phyloP scores from a whole-genome alignment of 495 filamentous ascomycete genomes.

The Friedmanniomyces endolithicus region DNA sequence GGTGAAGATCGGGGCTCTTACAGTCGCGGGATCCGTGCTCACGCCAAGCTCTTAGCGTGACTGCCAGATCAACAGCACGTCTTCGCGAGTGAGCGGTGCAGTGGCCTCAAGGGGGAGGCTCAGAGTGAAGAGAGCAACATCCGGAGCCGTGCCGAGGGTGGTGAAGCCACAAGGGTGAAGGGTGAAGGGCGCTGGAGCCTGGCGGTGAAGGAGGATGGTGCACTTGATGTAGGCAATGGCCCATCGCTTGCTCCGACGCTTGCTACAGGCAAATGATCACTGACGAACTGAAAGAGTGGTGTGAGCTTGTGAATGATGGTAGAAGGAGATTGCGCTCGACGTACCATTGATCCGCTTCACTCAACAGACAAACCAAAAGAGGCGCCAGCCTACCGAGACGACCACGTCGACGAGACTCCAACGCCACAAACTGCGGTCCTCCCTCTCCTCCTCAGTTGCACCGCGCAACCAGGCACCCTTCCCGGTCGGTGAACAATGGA shows the following conservation, averaged over 20 bases:
- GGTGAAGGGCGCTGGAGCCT: neutral
- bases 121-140: no score
- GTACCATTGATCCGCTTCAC: no score
- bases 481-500: constrained; percentile 19
- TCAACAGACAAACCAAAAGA: no score
- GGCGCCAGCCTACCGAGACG: neutral
- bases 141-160: neutral
- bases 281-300: neutral
- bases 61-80: no score
- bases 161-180: neutral
- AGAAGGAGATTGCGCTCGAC: neutral
- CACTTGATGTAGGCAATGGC: no score
- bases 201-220: neutral
- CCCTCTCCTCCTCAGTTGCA: neutral
- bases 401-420: neutral
- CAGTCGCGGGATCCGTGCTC: no score
- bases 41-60: no score
- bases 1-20: no score
- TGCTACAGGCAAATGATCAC: neutral
- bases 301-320: neutral
- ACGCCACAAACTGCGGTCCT: neutral
- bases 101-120: no score
- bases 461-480: constrained; percentile 12
- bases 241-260: neutral
- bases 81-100: no score